These are phyloP conservation scores for Hygrophoropsis aurantiaca DNA, from an alignment of 768 basidiomycete genomes.

Conservation along the genomic window DNA sequence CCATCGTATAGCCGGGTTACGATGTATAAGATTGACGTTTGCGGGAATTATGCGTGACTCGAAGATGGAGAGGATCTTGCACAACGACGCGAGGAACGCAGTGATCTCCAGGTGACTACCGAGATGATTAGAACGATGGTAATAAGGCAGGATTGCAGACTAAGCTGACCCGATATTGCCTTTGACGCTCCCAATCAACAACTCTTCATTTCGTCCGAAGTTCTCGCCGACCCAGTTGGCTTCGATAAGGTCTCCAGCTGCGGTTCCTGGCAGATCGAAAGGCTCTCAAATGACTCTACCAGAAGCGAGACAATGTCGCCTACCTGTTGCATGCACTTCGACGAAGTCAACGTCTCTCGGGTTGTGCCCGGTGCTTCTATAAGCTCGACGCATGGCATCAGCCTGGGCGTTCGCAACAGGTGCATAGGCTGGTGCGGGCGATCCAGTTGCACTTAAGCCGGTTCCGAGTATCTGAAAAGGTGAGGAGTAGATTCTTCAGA, in stretches of 20 bases:
- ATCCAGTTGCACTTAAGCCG: constrained; percentile 37
- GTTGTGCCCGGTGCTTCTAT: constrained; percentile 23
- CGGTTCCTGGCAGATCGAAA: constrained; percentile 32
- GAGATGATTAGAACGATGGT: background rate
- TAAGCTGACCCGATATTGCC: constrained; percentile 43
- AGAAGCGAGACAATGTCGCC: too few relatives aligned
- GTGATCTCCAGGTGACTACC: constrained; percentile 45
- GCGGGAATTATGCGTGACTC: constrained; percentile 37
- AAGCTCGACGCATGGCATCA: constrained; percentile 39
- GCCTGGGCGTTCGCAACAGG: constrained; percentile 39
- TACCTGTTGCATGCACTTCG: constrained; percentile 50
- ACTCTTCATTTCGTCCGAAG: constrained; percentile 32
- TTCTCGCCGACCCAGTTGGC: constrained; percentile 45
- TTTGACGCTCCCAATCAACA: constrained; percentile 44
- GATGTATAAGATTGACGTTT: constrained; percentile 33
- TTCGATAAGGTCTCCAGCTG: constrained; percentile 49
- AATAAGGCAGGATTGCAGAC: constrained; percentile 21
- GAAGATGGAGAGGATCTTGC: constrained; percentile 43
- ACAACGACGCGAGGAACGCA: constrained; percentile 44
- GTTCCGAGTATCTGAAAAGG: constrained; percentile 45
- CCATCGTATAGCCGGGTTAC: constrained; percentile 42
- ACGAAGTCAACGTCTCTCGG: constrained; percentile 47
- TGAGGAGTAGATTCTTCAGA: too few relatives aligned
- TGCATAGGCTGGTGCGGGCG: constrained; percentile 33
- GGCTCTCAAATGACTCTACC: too few relatives aligned